phyloP scores from a whole-genome alignment of 306 rosid genomes.

The Malus sieversii region DNA sequence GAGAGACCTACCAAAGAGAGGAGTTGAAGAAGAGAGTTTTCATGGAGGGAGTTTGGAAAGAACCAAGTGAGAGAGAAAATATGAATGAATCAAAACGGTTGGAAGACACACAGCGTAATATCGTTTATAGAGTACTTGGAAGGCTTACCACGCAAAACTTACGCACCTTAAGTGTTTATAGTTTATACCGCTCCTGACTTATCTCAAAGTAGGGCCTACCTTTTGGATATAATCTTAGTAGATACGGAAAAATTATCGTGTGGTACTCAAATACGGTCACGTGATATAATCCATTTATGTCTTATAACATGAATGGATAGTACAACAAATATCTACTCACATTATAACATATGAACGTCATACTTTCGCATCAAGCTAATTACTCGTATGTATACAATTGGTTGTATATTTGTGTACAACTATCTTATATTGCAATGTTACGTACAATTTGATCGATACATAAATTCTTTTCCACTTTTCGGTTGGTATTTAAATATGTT shows the following conservation, averaged over 20 bases:
- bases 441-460: neutral
- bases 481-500: neutral
- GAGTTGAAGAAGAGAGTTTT: neutral
- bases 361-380: no score
- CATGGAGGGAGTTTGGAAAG: neutral
- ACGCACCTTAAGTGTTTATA: neutral
- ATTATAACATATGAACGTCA: no score
- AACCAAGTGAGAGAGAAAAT: conserved; percentile 20
- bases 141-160: conserved; percentile 21
- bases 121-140: conserved; percentile 14
- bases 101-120: neutral
- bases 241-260: no score
- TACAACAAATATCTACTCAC: no score
- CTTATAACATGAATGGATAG: no score
- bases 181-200: neutral
- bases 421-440: neutral
- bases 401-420: neutral
- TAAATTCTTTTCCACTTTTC: neutral
- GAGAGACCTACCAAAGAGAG: neutral
- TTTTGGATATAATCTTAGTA: neutral
- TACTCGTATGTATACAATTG: no score
- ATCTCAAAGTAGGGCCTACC: neutral
- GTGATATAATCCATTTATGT: no score
- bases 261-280: no score
- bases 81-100: conserved; percentile 16